Conservation (phyloP, 2,329 filamentous ascomycete genomes). For the Blastomyces emzantsi region DNA sequence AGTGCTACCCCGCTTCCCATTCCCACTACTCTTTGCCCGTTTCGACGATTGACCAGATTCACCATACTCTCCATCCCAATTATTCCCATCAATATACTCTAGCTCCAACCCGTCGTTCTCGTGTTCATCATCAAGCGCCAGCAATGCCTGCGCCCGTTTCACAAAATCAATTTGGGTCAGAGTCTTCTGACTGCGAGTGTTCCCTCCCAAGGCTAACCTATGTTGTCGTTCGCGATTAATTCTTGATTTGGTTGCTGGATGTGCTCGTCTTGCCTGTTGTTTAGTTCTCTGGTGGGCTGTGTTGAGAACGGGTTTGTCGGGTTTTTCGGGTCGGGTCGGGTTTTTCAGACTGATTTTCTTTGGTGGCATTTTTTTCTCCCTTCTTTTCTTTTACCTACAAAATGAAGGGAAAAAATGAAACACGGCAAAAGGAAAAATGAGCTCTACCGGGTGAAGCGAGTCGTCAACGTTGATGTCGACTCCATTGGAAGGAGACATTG, state of each 20-base stretch:
- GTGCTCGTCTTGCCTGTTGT: neutral
- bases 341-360: neutral
- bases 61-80: neutral
- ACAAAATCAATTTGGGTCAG: slow-evolving; percentile 37
- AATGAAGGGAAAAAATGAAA: neutral
- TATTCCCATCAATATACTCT: slow-evolving; percentile 17
- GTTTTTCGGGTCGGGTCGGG: neutral
- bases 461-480: neutral
- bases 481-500: neutral
- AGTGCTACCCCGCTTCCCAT: neutral
- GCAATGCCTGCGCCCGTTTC: slow-evolving; percentile 22
- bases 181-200: slow-evolving; percentile 28
- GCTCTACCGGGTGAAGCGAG: neutral
- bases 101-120: slow-evolving; percentile 18
- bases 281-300: neutral
- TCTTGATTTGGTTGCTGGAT: neutral
- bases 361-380: neutral
- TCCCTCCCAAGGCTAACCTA: slow-evolving; percentile 15
- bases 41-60: neutral
- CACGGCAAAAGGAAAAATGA: neutral
- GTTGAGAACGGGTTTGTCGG: neutral
- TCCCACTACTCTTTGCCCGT: neutral
- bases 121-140: slow-evolving; percentile 25
- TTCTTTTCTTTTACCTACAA: neutral
- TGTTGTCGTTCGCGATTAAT: slow-evolving; percentile 10